Percentiles rank a stretch among this genome's conserved stretches.
Conservation (phyloP, 179 eudicot species). For the Silene coronaria region DNA sequence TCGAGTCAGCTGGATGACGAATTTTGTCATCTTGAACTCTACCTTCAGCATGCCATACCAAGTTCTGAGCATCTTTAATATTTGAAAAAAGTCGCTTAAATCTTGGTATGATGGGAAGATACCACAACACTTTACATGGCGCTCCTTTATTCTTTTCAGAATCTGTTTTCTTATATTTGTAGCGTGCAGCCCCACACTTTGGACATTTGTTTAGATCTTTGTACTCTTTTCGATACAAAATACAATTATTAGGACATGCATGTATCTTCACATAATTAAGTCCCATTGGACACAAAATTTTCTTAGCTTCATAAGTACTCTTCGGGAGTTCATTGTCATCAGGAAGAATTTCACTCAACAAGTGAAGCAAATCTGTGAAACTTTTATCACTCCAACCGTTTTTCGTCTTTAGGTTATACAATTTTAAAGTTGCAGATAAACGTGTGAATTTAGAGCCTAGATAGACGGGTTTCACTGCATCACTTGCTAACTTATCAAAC, state of each 20-base stretch:
- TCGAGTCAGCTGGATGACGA: neutral
- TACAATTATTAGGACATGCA: conserved; percentile 1
- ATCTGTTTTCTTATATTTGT: neutral
- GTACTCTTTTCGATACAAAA: conserved; percentile 1
- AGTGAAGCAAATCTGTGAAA: neutral
- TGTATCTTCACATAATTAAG: neutral
- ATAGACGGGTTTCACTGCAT: neutral
- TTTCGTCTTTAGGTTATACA: conserved; percentile 1
- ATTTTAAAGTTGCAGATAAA: neutral
- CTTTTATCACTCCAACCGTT: too few species aligned
- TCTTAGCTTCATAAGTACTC: conserved; percentile 12
- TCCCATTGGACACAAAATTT: conserved; percentile 13
- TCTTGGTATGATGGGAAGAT: conserved; percentile 7
- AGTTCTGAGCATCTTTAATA: neutral
- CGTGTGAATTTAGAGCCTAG: neutral
- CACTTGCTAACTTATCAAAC: neutral
- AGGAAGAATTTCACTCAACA: neutral
- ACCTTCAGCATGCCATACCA: neutral
- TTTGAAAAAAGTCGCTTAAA: neutral
- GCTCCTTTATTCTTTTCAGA: neutral
- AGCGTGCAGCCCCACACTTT: neutral
- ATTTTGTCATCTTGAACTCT: neutral
- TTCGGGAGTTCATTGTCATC: conserved; percentile 1
- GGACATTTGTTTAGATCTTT: neutral
- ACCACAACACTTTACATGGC: conserved; percentile 15